Evolutionary conservation across 306 rosid genomes (phyloP).

Genomic region (Hippophae gyantsensis): DNA sequence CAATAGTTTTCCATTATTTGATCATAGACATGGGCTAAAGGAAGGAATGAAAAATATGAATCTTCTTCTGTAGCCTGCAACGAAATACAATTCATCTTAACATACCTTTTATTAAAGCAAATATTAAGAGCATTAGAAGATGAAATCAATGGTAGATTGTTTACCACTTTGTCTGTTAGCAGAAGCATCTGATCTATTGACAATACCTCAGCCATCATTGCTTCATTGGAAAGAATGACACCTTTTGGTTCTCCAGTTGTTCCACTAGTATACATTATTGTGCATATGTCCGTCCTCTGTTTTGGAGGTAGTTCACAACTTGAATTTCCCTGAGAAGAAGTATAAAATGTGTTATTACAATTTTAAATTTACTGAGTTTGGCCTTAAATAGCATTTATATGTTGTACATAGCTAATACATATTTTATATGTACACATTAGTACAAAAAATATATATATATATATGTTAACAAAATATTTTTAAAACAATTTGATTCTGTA

Average conservation of each 20-base stretch:
- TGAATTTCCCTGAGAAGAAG: conserved; percentile 43
- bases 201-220: conserved; percentile 66
- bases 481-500: too few species aligned
- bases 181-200: conserved; percentile 54
- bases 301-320: conserved; percentile 52
- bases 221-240: conserved; percentile 60
- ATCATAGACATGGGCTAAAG: conserved; percentile 74
- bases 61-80: conserved; percentile 63
- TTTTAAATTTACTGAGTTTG: not conserved
- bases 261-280: conserved; percentile 95
- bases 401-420: too few species aligned
- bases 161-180: conserved; percentile 68
- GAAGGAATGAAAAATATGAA: conserved; percentile 81
- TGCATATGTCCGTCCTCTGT: conserved; percentile 49
- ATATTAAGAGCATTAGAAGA: not conserved
- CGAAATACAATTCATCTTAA: conserved; percentile 6
- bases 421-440: not conserved
- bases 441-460: not conserved
- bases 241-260: conserved; percentile 98
- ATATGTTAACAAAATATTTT: too few species aligned
- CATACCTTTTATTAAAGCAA: not conserved
- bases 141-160: not conserved
- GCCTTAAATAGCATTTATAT: not conserved
- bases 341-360: not conserved
- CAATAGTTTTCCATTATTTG: conserved; percentile 76